Evolutionary conservation across 2,329 filamentous ascomycete species (phyloP).

Genomic region (Rhexocercosporidium sp.): DNA sequence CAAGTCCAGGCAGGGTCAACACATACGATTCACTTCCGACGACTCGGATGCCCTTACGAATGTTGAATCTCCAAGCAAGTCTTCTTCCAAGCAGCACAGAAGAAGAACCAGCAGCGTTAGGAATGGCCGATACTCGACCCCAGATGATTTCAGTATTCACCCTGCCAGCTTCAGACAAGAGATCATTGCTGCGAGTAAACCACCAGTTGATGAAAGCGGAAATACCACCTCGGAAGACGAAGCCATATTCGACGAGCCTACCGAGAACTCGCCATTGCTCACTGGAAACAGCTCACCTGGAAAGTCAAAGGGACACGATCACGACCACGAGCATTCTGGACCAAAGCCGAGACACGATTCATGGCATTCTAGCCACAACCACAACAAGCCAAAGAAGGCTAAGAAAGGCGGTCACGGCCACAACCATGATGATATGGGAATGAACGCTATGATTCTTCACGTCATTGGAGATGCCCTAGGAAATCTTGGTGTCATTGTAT

Average conservation of each 20-base stretch:
- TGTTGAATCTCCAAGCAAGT: conserved; percentile 28
- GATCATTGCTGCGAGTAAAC: conserved; percentile 82
- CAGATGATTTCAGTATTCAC: conserved; percentile 80
- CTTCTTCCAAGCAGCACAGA: conserved; percentile 33
- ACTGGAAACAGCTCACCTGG: conserved; percentile 23
- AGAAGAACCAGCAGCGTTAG: conserved; percentile 43
- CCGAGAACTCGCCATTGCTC: conserved; percentile 39
- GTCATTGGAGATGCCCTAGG: conserved; percentile 84
- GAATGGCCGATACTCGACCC: conserved; percentile 63
- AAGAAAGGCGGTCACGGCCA: conserved; percentile 72
- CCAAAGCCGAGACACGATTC: conserved; percentile 34
- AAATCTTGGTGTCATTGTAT: conserved; percentile 84
- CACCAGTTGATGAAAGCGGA: conserved; percentile 63
- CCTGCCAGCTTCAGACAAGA: conserved; percentile 90
- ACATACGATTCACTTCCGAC: conserved; percentile 37
- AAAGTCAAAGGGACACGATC: conserved; percentile 32
- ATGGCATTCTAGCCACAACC: conserved; percentile 77
- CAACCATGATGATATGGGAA: conserved; percentile 88
- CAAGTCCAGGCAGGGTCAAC: conserved; percentile 36
- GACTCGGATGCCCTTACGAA: conserved; percentile 38
- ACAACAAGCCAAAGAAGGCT: conserved; percentile 72
- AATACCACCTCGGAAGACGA: conserved; percentile 49
- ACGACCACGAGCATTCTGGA: conserved; percentile 28
- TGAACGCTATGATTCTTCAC: conserved; percentile 82
- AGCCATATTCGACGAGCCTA: conserved; percentile 42